These are phyloP conservation scores for Globisporangium ultimum DNA, from an alignment of 352 stramenopile species.

Conservation along the genomic window DNA sequence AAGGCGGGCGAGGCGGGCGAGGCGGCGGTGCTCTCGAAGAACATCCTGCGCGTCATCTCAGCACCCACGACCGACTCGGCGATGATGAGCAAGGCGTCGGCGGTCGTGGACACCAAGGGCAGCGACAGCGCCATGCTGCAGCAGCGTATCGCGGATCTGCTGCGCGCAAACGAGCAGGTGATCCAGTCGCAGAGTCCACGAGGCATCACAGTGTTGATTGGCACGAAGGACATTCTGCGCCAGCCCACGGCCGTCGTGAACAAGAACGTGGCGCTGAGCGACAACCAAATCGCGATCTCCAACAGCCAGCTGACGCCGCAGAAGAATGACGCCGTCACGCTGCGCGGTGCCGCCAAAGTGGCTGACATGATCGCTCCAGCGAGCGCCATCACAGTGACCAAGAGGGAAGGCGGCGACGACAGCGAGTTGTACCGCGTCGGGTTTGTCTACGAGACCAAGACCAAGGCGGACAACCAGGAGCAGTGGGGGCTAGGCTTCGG, in stretches of 20 bases:
- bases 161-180: too few species aligned
- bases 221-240: conserved; percentile 14
- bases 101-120: too few species aligned
- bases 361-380: neutral
- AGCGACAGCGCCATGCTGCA: too few species aligned
- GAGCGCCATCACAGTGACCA: neutral
- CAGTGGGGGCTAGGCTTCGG: conserved; percentile 9
- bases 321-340: neutral
- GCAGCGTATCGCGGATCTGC: too few species aligned
- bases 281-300: conserved; percentile 18
- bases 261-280: conserved; percentile 24
- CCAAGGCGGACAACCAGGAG: conserved; percentile 9
- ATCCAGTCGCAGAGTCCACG: too few species aligned
- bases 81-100: too few species aligned
- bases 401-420: neutral
- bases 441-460: conserved; percentile 2
- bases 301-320: neutral
- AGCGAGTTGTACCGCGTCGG: neutral
- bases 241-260: conserved; percentile 22
- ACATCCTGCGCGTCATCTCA: too few species aligned
- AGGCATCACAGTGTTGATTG: too few species aligned
- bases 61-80: too few species aligned
- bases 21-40: too few species aligned
- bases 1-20: too few species aligned
- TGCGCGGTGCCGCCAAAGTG: neutral